Evolutionary conservation across 495 filamentous ascomycete species (phyloP).

Genomic region (Xylaria curta): DNA sequence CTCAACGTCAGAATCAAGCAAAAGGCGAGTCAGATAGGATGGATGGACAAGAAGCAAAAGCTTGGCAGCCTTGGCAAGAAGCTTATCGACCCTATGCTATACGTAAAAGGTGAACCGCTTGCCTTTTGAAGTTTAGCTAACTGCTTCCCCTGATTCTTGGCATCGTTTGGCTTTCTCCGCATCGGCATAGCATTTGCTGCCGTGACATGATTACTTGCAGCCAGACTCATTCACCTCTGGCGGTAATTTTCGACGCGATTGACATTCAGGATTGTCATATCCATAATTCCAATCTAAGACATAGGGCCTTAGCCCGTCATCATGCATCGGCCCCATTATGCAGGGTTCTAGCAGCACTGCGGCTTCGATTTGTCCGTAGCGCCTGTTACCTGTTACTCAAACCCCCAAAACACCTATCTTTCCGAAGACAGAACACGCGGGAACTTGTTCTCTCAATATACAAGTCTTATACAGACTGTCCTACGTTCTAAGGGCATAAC

Average conservation of each 20-base stretch:
- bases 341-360: neutral
- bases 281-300: neutral
- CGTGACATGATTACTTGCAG: constrained; percentile 13
- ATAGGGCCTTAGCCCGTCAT: constrained; percentile 2
- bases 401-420: neutral
- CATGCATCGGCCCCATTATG: constrained; percentile 10
- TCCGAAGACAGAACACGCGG: neutral
- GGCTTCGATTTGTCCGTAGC: neutral
- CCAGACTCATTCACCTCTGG: neutral
- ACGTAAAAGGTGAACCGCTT: constrained; percentile 14
- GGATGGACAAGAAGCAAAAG: constrained; percentile 2
- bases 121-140: constrained; percentile 19
- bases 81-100: constrained; percentile 19
- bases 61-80: constrained; percentile 15
- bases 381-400: constrained; percentile 7
- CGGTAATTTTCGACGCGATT: neutral
- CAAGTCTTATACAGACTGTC: neutral
- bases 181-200: constrained; percentile 5
- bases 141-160: constrained; percentile 21
- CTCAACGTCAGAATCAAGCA: neutral
- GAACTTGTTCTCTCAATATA: neutral
- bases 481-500: neutral
- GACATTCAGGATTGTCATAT: constrained; percentile 1
- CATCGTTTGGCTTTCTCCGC: constrained; percentile 10
- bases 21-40: constrained; percentile 19